These are phyloP conservation scores for Pleurozium schreberi DNA, from an alignment of 225 moss, liverwort and hornwort species.

Conservation along the genomic window DNA sequence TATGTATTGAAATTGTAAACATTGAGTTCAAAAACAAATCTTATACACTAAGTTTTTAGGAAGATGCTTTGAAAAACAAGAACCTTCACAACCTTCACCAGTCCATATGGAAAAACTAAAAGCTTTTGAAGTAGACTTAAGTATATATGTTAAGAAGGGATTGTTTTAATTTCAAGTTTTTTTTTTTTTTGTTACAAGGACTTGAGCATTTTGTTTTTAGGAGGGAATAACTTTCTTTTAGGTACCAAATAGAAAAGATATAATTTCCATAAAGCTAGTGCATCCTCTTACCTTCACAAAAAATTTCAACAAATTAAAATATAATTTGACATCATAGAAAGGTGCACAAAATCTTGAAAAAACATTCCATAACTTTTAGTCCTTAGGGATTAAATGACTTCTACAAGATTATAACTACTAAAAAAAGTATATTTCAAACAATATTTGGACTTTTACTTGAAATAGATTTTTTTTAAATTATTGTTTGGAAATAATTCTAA, in stretches of 20 bases:
- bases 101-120: neutral
- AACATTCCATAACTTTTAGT: neutral
- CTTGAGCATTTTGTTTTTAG: no score
- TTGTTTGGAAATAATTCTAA: neutral
- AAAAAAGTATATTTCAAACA: neutral
- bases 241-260: no score
- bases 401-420: neutral
- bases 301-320: neutral
- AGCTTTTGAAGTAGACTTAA: no score
- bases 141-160: no score
- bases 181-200: no score
- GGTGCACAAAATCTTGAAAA: neutral
- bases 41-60: neutral
- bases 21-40: neutral
- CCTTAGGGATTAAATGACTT: neutral
- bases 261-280: no score
- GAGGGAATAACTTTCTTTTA: no score
- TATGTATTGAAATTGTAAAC: neutral
- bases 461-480: neutral
- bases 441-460: neutral
- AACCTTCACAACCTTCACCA: neutral
- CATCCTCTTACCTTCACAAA: neutral
- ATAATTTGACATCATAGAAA: neutral
- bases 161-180: no score
- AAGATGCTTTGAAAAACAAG: neutral